These are phyloP conservation scores for Mortierella sp. DNA, from an alignment of 371 early-diverging fungal species.

Conservation along the genomic window DNA sequence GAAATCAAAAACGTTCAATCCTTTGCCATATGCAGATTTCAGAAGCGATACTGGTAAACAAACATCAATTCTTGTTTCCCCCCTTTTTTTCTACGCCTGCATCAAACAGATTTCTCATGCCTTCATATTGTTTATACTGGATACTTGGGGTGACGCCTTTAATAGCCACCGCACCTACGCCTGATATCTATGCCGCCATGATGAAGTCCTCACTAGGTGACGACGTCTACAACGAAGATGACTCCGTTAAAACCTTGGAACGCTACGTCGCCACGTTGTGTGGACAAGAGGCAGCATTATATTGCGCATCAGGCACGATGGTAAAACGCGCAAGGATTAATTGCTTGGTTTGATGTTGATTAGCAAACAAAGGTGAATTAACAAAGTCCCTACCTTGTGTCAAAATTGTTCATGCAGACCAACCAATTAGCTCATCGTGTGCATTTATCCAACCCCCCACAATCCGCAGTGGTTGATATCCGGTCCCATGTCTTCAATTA, in stretches of 20 bases:
- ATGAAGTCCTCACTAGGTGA: conserved; percentile 80
- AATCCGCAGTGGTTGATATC: conserved; percentile 83
- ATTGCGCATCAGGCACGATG: conserved; percentile 91
- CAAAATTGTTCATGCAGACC: conserved; percentile 44
- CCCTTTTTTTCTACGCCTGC: neutral
- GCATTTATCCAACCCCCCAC: conserved; percentile 83
- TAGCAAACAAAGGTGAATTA: neutral
- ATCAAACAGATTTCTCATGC: neutral
- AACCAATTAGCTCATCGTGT: conserved; percentile 90
- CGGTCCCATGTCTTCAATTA: conserved; percentile 86
- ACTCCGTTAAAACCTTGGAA: conserved; percentile 80
- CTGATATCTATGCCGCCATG: conserved; percentile 87
- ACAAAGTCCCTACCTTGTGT: neutral
- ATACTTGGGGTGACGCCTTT: neutral
- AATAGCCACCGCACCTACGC: conserved; percentile 84
- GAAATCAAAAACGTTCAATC: conserved; percentile 20
- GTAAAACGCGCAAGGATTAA: conserved; percentile 15
- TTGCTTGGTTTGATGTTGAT: neutral
- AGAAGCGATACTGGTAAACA: conserved; percentile 68
- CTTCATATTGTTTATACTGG: neutral
- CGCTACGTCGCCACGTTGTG: conserved; percentile 76
- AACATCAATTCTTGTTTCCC: neutral
- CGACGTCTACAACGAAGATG: conserved; percentile 90
- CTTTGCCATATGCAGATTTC: conserved; percentile 60
- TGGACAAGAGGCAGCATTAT: conserved; percentile 87